phyloP scores from a whole-genome alignment of 169 alveolate species.

The Babesia ovis region DNA sequence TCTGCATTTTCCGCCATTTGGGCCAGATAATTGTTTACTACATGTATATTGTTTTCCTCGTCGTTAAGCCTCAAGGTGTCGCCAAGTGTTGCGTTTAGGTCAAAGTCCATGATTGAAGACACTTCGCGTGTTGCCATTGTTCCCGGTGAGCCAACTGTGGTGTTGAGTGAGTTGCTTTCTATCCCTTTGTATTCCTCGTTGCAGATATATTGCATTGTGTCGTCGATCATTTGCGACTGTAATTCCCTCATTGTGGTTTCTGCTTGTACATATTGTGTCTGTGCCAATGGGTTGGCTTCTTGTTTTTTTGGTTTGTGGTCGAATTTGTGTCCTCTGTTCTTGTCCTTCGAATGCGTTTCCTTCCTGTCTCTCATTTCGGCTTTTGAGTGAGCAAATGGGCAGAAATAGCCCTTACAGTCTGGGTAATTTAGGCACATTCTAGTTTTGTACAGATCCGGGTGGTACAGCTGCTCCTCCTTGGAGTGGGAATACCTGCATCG shows the following conservation, averaged over 20 bases:
- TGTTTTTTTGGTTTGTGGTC: background rate
- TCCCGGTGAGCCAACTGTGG: constrained; percentile 14
- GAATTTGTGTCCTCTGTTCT: background rate
- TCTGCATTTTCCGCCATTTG: background rate
- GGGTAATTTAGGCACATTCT: constrained; percentile 79
- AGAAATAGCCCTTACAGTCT: constrained; percentile 83
- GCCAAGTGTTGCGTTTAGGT: background rate
- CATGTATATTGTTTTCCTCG: background rate
- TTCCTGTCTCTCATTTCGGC: constrained; percentile 74
- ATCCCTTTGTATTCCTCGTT: background rate
- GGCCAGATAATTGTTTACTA: constrained; percentile 5
- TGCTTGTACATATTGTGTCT: background rate
- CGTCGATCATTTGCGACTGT: constrained; percentile 3
- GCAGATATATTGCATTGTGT: background rate
- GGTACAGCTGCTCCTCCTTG: constrained; percentile 88
- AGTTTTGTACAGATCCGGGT: constrained; percentile 88
- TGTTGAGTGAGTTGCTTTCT: constrained; percentile 16
- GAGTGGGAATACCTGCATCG: constrained; percentile 89
- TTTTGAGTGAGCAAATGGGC: constrained; percentile 85
- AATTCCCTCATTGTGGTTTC: background rate
- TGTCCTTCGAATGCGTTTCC: background rate
- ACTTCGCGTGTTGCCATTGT: constrained; percentile 2
- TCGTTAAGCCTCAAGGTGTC: constrained; percentile 7
- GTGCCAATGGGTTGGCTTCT: background rate
- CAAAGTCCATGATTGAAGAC: constrained; percentile 5